A percentile compares a stretch with the other conserved stretches of the same genome.
Conservation (phyloP, 306 rosid genomes). For the Acacia crassicarpa region DNA sequence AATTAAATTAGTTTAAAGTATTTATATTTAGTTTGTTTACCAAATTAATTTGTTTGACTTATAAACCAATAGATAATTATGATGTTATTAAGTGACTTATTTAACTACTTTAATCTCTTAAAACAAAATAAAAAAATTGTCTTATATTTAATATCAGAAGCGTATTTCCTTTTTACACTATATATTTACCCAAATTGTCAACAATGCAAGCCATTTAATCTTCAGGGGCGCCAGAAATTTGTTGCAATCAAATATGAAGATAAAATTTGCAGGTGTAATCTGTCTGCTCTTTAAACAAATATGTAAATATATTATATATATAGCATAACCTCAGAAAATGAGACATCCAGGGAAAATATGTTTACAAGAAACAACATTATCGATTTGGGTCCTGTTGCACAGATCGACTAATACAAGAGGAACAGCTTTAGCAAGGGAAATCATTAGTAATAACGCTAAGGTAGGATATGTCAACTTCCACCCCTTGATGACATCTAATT, state of each 20-base stretch:
- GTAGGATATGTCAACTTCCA: neutral
- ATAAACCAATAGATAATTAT: too few relatives aligned
- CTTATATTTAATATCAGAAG: too few relatives aligned
- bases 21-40: too few relatives aligned
- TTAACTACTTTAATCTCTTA: too few relatives aligned
- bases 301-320: neutral
- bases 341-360: neutral
- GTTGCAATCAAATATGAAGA: neutral
- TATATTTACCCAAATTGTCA: neutral
- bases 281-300: neutral
- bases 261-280: neutral
- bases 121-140: too few relatives aligned
- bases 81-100: too few relatives aligned
- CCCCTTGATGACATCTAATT: constrained; percentile 17
- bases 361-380: neutral
- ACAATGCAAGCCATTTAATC: neutral
- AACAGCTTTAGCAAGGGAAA: neutral
- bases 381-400: neutral
- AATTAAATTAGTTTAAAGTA: too few relatives aligned
- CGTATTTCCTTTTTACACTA: too few relatives aligned
- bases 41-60: too few relatives aligned
- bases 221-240: neutral
- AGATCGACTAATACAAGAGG: neutral
- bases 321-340: neutral
- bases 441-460: neutral